Conservation (phyloP, 768 basidiomycete species). For the Boletus sensibilis region DNA sequence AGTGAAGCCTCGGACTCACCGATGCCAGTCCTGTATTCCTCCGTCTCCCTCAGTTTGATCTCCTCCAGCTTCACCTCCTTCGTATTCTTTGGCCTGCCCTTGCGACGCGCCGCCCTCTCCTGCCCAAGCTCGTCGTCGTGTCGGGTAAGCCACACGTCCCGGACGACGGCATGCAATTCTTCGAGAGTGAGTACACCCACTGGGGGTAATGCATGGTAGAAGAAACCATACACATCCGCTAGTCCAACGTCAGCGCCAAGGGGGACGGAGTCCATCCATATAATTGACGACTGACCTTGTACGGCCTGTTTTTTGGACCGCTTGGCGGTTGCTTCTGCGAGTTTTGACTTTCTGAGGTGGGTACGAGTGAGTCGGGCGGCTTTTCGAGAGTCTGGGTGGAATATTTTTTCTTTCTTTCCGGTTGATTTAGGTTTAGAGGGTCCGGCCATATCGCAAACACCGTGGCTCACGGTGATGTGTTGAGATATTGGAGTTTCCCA, state of each 20-base stretch:
- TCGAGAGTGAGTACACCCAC: slow-evolving; percentile 55
- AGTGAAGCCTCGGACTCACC: slow-evolving; percentile 45
- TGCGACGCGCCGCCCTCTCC: slow-evolving; percentile 60
- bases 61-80: slow-evolving; percentile 71
- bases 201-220: slow-evolving; percentile 67
- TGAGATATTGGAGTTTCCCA: too few species aligned
- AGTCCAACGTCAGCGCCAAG: background rate
- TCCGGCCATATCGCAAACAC: background rate
- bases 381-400: slow-evolving; percentile 82
- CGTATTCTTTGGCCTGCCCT: slow-evolving; percentile 72
- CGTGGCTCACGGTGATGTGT: too few species aligned
- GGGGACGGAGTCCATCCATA: background rate
- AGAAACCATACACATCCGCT: slow-evolving; percentile 77
- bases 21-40: slow-evolving; percentile 77
- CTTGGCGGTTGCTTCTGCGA: slow-evolving; percentile 54
- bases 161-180: slow-evolving; percentile 63
- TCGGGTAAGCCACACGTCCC: slow-evolving; percentile 71
- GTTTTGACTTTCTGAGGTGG: slow-evolving; percentile 65
- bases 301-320: slow-evolving; percentile 55
- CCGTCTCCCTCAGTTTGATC: slow-evolving; percentile 61
- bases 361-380: slow-evolving; percentile 71
- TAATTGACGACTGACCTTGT: slow-evolving; percentile 40
- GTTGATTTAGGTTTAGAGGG: slow-evolving; percentile 20
- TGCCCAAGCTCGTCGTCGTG: slow-evolving; percentile 62
- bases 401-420: slow-evolving; percentile 74